These are phyloP conservation scores for Aureobasidium zeae DNA, from an alignment of 2,329 filamentous ascomycete genomes.

Conservation along the genomic window DNA sequence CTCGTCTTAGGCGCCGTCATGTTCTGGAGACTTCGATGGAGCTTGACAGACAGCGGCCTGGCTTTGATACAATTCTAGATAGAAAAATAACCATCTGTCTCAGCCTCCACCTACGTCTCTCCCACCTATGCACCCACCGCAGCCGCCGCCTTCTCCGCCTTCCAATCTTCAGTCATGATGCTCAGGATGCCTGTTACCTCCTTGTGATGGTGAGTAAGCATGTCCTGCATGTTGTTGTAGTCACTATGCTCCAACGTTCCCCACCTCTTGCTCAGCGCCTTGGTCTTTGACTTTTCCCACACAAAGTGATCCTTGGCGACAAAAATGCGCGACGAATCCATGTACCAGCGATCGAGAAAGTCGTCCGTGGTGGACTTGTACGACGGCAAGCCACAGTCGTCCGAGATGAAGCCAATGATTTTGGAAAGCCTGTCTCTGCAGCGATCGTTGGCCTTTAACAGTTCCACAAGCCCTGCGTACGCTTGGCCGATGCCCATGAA, in stretches of 20 bases:
- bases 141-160: conserved; percentile 2
- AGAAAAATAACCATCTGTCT: background rate
- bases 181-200: conserved; percentile 42
- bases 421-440: conserved; percentile 60
- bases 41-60: conserved; percentile 55
- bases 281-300: conserved; percentile 55
- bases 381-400: conserved; percentile 58
- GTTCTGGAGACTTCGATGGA: conserved; percentile 65
- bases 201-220: conserved; percentile 45
- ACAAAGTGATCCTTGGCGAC: conserved; percentile 66
- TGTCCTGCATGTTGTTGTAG: conserved; percentile 43
- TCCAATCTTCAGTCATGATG: conserved; percentile 33
- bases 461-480: conserved; percentile 70
- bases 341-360: conserved; percentile 70
- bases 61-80: conserved; percentile 8
- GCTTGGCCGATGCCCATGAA: conserved; percentile 85
- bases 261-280: conserved; percentile 49
- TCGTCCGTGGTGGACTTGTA: conserved; percentile 59
- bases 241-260: conserved; percentile 43
- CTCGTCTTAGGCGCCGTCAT: conserved; percentile 60
- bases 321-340: conserved; percentile 67
- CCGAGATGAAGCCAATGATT: conserved; percentile 73
- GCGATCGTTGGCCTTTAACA: conserved; percentile 55
- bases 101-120: conserved; percentile 16
- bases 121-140: conserved; percentile 17